Evolutionary conservation across 495 filamentous ascomycete species (phyloP).

Genomic region (Ramalina peruviana): DNA sequence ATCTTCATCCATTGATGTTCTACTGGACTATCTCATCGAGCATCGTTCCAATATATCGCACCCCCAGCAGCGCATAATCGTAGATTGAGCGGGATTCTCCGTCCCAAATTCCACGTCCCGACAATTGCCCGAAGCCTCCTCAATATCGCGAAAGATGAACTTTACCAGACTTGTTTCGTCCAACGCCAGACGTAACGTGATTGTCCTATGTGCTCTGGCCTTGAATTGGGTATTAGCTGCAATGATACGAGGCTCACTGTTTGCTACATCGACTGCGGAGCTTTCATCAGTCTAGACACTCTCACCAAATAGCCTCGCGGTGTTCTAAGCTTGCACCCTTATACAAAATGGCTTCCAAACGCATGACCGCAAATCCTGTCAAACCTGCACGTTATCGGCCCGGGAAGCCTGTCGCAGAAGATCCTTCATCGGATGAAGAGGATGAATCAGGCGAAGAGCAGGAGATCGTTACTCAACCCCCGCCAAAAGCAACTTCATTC

Average conservation of each 20-base stretch:
- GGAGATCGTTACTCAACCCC: conserved; percentile 20
- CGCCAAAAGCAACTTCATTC: conserved; percentile 42
- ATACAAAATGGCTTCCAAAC: conserved; percentile 63
- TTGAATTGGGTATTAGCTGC: conserved; percentile 1
- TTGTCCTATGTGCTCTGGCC: not conserved
- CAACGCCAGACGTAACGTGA: too few relatives aligned
- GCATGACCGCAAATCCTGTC: conserved; percentile 88
- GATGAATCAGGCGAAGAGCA: conserved; percentile 39
- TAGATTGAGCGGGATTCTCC: too few relatives aligned
- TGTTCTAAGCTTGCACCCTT: not conserved
- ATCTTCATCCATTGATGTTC: too few relatives aligned
- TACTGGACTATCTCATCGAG: too few relatives aligned
- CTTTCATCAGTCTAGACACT: not conserved
- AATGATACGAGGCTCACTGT: not conserved
- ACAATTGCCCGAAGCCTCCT: too few relatives aligned
- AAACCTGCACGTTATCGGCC: conserved; percentile 73
- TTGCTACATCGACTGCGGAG: not conserved
- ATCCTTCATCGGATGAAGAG: conserved; percentile 47
- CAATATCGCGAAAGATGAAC: too few relatives aligned
- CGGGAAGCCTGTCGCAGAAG: conserved; percentile 63
- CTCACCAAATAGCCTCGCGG: not conserved
- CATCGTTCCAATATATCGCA: too few relatives aligned
- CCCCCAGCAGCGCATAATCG: too few relatives aligned
- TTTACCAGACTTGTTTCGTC: too few relatives aligned
- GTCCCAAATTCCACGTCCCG: too few relatives aligned